Percentiles rank a stretch among this genome's conserved stretches.
Conservation (phyloP, 768 basidiomycete genomes). For the Phylloporus arenicola region DNA sequence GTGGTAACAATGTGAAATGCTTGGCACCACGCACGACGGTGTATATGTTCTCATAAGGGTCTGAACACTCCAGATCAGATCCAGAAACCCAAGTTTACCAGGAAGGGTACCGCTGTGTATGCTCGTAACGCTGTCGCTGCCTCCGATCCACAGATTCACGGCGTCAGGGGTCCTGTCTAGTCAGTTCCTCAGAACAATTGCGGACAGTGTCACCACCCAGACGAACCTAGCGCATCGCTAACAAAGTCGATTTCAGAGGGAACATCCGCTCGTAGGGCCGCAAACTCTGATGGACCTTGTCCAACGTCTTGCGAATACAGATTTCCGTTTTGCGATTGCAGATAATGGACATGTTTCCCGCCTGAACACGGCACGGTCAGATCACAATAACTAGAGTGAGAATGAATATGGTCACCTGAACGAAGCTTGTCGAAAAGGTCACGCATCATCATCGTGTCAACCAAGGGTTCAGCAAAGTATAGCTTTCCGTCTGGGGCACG, state of each 20-base stretch:
- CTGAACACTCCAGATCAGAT: slow-evolving; percentile 31
- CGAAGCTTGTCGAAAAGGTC: slow-evolving; percentile 44
- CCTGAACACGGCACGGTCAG: slow-evolving; percentile 1
- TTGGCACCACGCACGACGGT: slow-evolving; percentile 80
- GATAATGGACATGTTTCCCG: slow-evolving; percentile 49
- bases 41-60: slow-evolving; percentile 94
- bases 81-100: not conserved
- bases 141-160: slow-evolving; percentile 91
- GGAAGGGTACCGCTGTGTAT: slow-evolving; percentile 69
- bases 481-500: slow-evolving; percentile 44
- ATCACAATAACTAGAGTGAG: not conserved
- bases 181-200: not conserved
- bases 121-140: slow-evolving; percentile 69
- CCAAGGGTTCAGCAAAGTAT: slow-evolving; percentile 74
- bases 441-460: slow-evolving; percentile 62
- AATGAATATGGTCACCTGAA: slow-evolving; percentile 24
- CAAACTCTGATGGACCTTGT: slow-evolving; percentile 53
- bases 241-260: slow-evolving; percentile 69
- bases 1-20: slow-evolving; percentile 80
- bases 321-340: slow-evolving; percentile 94
- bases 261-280: slow-evolving; percentile 57
- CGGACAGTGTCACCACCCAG: not conserved
- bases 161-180: slow-evolving; percentile 71
- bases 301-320: slow-evolving; percentile 46
- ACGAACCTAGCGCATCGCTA: slow-evolving; percentile 69